Evolutionary conservation across 148 eudicot genomes (phyloP), one percentile per base, ranked within the genome.

Genomic region (Cornus controversa): DNA sequence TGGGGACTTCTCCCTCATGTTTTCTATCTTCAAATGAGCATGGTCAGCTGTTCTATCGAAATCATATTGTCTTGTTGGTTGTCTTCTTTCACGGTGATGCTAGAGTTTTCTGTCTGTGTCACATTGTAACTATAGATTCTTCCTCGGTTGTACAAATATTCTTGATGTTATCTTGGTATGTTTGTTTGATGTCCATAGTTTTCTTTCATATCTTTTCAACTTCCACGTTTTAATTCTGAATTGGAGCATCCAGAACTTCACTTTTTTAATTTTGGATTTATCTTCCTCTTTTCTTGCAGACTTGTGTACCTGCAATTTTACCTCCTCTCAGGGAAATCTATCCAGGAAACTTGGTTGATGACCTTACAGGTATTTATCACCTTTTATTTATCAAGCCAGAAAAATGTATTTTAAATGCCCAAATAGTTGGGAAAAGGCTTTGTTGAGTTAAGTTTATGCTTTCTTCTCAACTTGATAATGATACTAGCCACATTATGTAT

Each of bases 261-360:
- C 42, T 22, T n/a, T 60, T 58, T 79, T 69, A 28, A 67, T 34
- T 64, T 8, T 69, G 65, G 16, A 47, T 24, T 47, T 72, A 18
- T 53, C 45, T 24, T 69, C 68, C 40, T 64, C 50, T 34, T 69
- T 62, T 81, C 77, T 72, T 81, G 90, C 95, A 96, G 99, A 96
- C 98, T 24, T 89, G 96, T 80, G 85, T 42, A 81, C 99, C 99
- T 27, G 86, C 99, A 65, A 87, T 96, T 80, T 82, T 96, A 50
- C 99, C 99, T 76, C 99, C 99, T 68, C 88, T 96, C 15, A 83
- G 78, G 82, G 99, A 96, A 66, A 78, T 96, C 75, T 96, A 96
- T 80, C 93, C 95, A 16, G 89, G 91, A 79, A 92, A 92, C 86
- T 84, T 96, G 88, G 87, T 85, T 79, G 97, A 89, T 85, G 91